A percentile compares a stretch with the other conserved stretches of the same genome.
These are phyloP conservation scores for Jatropha curcas DNA, from an alignment of 345 rosid species.

Conservation along the genomic window DNA sequence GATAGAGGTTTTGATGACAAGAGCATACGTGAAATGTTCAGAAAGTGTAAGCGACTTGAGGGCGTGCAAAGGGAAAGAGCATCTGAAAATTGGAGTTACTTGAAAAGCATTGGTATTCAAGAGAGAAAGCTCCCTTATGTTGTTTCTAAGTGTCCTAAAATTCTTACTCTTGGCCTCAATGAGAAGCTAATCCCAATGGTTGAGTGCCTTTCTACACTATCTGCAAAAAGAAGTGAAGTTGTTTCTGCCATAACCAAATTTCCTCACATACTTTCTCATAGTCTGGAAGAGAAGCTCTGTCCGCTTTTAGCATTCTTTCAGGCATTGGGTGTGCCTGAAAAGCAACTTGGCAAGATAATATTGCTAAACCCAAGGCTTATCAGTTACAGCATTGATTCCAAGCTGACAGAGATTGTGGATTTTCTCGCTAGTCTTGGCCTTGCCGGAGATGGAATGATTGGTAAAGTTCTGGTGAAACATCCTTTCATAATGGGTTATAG, in stretches of 20 bases:
- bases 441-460: conserved; percentile 56
- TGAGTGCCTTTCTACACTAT: conserved; percentile 55
- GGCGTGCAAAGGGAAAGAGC: conserved; percentile 53
- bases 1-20: conserved; percentile 64
- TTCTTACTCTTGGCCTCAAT: conserved; percentile 55
- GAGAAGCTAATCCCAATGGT: conserved; percentile 76
- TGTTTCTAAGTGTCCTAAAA: conserved; percentile 70
- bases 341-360: conserved; percentile 66
- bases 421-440: conserved; percentile 67
- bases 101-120: conserved; percentile 59
- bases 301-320: conserved; percentile 85
- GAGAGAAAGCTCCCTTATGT: conserved; percentile 68
- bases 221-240: conserved; percentile 54
- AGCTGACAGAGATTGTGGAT: conserved; percentile 50
- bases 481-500: conserved; percentile 78
- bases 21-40: conserved; percentile 55
- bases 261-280: conserved; percentile 72
- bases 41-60: conserved; percentile 66
- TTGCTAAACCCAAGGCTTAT: conserved; percentile 71
- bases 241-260: conserved; percentile 67
- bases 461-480: conserved; percentile 59
- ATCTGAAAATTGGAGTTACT: conserved; percentile 70
- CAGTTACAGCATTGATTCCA: conserved; percentile 76
- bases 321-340: conserved; percentile 67
- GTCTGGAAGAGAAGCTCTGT: conserved; percentile 79